Evolutionary conservation across 2,329 filamentous ascomycete genomes (phyloP).

Genomic region (Fusarium subglutinans): DNA sequence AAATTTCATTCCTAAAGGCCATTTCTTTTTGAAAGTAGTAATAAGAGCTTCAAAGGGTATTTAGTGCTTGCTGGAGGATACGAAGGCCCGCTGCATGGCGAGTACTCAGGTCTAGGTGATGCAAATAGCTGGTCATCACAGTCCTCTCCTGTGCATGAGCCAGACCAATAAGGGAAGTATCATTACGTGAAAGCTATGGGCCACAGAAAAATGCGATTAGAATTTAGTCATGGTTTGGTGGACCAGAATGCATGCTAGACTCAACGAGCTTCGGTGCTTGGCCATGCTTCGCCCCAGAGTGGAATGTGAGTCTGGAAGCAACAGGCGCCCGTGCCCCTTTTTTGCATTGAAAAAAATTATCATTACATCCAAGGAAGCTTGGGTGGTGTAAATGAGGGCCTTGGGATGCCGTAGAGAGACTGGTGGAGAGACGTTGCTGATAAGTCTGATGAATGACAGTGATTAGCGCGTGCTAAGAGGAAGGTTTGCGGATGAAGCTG

Average conservation of each 20-base stretch:
- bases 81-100: neutral
- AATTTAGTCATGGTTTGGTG: neutral
- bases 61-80: neutral
- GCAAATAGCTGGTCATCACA: neutral
- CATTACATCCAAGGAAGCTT: neutral
- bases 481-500: neutral
- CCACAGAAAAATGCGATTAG: rapidly evolving
- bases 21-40: rapidly evolving
- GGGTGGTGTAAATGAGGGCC: neutral
- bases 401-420: neutral
- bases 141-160: neutral
- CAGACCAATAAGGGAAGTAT: rapidly evolving
- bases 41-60: neutral
- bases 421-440: neutral
- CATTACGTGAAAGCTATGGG: neutral
- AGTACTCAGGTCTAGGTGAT: neutral
- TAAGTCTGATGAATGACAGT: neutral
- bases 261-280: neutral
- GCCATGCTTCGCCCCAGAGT: neutral
- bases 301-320: neutral
- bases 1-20: rapidly evolving
- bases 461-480: conserved; percentile 1
- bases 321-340: neutral
- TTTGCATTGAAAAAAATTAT: neutral
- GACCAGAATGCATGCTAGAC: neutral